These are phyloP conservation scores for Biscogniauxia mediterranea DNA, from an alignment of 2,329 filamentous ascomycete genomes.

Conservation along the genomic window DNA sequence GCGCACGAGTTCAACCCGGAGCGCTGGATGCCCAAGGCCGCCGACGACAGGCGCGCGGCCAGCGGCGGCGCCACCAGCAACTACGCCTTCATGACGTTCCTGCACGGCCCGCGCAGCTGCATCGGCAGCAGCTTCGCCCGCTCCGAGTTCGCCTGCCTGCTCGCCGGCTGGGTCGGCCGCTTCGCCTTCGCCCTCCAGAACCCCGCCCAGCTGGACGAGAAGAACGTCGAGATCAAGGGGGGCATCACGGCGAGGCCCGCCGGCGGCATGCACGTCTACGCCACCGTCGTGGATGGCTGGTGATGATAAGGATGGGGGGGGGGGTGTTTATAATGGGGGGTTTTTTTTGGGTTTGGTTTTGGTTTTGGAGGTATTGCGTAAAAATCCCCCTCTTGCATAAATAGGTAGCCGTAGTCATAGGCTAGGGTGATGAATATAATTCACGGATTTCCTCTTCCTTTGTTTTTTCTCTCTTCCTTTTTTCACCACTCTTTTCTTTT, in stretches of 20 bases:
- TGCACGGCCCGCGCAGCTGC: conserved; percentile 83
- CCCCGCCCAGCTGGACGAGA: conserved; percentile 63
- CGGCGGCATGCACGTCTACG: conserved; percentile 67
- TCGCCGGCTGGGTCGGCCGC: conserved; percentile 73
- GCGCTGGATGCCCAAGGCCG: conserved; percentile 58
- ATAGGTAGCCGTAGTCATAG: no score
- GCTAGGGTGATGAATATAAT: no score
- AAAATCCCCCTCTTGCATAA: no score
- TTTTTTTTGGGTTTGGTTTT: no score
- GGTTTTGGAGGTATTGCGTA: no score
- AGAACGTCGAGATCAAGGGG: conserved; percentile 64
- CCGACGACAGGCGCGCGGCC: conserved; percentile 44
- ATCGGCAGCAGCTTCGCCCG: conserved; percentile 81
- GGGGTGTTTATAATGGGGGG: no score
- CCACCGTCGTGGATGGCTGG: conserved; percentile 68
- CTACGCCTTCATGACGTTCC: conserved; percentile 76
- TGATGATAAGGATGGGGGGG: conserved; percentile 31
- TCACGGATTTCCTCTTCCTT: no score
- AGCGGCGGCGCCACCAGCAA: conserved; percentile 73
- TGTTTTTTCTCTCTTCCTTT: no score
- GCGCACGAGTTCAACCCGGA: conserved; percentile 76
- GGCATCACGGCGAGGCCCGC: conserved; percentile 71
- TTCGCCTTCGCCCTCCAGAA: conserved; percentile 64
- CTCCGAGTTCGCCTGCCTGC: conserved; percentile 79
- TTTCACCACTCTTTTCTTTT: no score